Base-by-base conservation (phyloP, 345 rosid species). In the Murraya paniculata region DNA sequence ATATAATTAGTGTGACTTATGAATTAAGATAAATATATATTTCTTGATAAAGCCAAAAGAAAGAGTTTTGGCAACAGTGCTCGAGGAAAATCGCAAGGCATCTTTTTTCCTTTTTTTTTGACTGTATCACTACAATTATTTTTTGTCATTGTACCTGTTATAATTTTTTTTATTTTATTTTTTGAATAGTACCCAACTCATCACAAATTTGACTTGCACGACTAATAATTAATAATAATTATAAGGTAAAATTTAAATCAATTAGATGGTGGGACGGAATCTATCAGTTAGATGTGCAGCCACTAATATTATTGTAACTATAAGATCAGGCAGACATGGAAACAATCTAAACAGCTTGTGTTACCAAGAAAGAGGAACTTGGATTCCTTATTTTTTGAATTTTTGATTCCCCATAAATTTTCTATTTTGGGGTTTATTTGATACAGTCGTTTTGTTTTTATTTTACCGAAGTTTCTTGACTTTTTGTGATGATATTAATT, bases 401-500 rank as follows among this genome's bases (percentile, higher is more conserved):
- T 33, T 33, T 11, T 28, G 73, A 48, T 13, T 41, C 61, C 59
- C 58, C 4, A 21, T 41, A 25, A 9, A 0, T 76, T 77, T 79
- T 77, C 83, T 55, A 77, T 30, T 73, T 85, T 71, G 70, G 82
- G 87, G 81, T 75, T 72, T 72, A 70, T 30, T 69, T 80, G 73
- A 59, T 71, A 66, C 82, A 73, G 74, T 55, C 35, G 35, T 61
- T 50, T 65, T 73, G 62, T 67, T 59, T 27, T 36, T 28, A 35
- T 35, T 65, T 65, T 65, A 35, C 59, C 68, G 39, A 27, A 24
- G 19, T 74, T 74, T 64, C 58, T 38, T 56, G 60, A 53, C 73
- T 48, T 48, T 27, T 27, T 55, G 5, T 35, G 33, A 2, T 33
- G 11, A 50, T 11, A 13, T 22, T 33, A 13, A 71, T 28, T 7